Base-by-base conservation (phyloP, 495 filamentous ascomycete species). In the Daldinia grandis region DNA sequence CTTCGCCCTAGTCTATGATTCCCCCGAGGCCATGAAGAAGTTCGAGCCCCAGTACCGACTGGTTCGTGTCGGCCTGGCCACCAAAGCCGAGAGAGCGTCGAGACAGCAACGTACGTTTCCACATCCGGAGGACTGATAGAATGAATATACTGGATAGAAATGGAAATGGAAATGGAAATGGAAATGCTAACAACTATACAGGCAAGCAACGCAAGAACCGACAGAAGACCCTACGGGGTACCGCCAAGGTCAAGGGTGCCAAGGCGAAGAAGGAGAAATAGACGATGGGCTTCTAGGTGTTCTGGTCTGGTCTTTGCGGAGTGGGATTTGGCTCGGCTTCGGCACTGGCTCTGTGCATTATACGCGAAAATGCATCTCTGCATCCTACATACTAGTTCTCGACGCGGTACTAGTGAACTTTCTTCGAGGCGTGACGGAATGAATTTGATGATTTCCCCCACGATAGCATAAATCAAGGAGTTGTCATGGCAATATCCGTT, bases 131-230 rank as follows among this genome's bases (percentile, higher is more conserved):
- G 33, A 14, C 4, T 19, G 9, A 7, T 24, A 25, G 15, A 53
- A 35, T 35, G 0, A 53, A 53, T 53, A 31, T 31, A 21, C 7
- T 30, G 5, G 8, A 28, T 19, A 15, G 17, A 30, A 37, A 68
- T 63, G 78, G 74, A 85, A 78, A 51, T 44, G 49, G n/a, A n/a
- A n/a, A 28, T 19, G 12, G 17, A 30, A 37, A 68, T 63, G 78
- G 74, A 85, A 78, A 51, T 44, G 49, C 57, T 69, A 31, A 56
- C 58, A 24, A 12, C 30, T 33, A 62, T 69, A 86, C 84, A 99
- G 96, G 96, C 89, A 99, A 99, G 88, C 95, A 98, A 89, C 92
- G 96, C 87, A 99, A 98, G 92, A 99, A 99, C 93, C 88, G 94
- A 81, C 89, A 91, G 84, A 98, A 98, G 93, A 93, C 95, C 82